Evolutionary conservation across 2,329 filamentous ascomycete species (phyloP).

Genomic region (Orbilia javanica): DNA sequence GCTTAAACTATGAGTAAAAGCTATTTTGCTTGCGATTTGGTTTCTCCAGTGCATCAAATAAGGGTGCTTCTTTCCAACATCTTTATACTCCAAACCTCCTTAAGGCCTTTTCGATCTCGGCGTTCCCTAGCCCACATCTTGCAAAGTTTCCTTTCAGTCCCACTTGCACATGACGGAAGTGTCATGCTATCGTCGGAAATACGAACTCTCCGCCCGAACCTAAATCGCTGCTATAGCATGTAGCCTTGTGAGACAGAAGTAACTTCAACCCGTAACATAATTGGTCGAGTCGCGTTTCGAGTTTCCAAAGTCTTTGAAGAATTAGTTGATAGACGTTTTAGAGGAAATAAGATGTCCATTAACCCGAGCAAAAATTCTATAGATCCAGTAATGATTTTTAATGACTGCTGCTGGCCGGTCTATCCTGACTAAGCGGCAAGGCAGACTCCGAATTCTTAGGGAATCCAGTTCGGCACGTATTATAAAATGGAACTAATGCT

Average conservation of each 20-base stretch:
- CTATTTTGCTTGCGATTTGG: too few relatives aligned
- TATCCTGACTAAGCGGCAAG: neutral
- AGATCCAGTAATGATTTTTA: neutral
- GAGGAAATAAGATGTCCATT: neutral
- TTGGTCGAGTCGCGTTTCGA: neutral
- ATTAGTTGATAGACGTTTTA: neutral
- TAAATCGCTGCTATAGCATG: neutral
- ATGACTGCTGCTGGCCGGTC: neutral
- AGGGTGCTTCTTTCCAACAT: too few relatives aligned
- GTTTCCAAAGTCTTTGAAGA: neutral
- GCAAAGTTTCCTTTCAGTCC: too few relatives aligned
- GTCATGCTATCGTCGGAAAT: too few relatives aligned
- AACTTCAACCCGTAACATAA: neutral
- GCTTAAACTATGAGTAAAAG: too few relatives aligned
- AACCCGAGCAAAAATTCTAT: neutral
- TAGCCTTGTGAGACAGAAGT: neutral
- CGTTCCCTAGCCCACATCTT: too few relatives aligned
- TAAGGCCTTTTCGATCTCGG: too few relatives aligned
- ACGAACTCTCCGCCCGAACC: too few relatives aligned
- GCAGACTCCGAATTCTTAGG: conserved; percentile 9
- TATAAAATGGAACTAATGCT: neutral
- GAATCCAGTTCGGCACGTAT: neutral
- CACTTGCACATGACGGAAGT: too few relatives aligned
- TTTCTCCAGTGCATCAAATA: too few relatives aligned
- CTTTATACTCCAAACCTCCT: too few relatives aligned